phyloP scores from a whole-genome alignment of 106 monocot species.

The Allium sativum region DNA sequence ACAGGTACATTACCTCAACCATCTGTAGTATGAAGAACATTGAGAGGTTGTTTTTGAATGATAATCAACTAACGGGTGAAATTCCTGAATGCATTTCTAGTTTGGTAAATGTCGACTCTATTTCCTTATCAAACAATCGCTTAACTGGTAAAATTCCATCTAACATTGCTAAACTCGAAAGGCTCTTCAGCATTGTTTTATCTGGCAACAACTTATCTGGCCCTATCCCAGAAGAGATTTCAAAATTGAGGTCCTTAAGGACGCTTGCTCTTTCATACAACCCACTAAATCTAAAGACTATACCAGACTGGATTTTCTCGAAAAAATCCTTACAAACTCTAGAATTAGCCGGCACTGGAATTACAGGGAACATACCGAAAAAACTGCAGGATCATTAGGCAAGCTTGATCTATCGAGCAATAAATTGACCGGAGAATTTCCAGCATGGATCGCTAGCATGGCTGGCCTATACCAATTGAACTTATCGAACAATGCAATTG shows the following conservation, averaged over 20 bases:
- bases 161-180: slow-evolving; percentile 7
- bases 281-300: neutral
- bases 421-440: neutral
- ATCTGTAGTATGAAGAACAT: slow-evolving; percentile 12
- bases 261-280: neutral
- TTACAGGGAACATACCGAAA: neutral
- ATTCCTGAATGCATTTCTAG: slow-evolving; percentile 14
- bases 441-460: neutral
- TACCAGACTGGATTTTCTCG: neutral
- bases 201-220: slow-evolving; percentile 20
- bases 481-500: neutral
- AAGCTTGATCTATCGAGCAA: neutral
- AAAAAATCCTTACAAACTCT: neutral
- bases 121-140: slow-evolving; percentile 17
- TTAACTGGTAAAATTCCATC: slow-evolving; percentile 23
- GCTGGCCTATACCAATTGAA: neutral
- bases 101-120: neutral
- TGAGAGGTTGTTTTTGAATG: slow-evolving; percentile 3
- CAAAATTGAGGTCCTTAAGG: slow-evolving; percentile 1
- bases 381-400: neutral
- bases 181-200: slow-evolving; percentile 12
- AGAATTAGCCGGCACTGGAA: neutral
- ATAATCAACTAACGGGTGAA: slow-evolving; percentile 17
- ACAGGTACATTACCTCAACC: slow-evolving; percentile 9
- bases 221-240: slow-evolving; percentile 13